phyloP scores from a whole-genome alignment of 495 filamentous ascomycete genomes.

The Trypethelium eluteriae region DNA sequence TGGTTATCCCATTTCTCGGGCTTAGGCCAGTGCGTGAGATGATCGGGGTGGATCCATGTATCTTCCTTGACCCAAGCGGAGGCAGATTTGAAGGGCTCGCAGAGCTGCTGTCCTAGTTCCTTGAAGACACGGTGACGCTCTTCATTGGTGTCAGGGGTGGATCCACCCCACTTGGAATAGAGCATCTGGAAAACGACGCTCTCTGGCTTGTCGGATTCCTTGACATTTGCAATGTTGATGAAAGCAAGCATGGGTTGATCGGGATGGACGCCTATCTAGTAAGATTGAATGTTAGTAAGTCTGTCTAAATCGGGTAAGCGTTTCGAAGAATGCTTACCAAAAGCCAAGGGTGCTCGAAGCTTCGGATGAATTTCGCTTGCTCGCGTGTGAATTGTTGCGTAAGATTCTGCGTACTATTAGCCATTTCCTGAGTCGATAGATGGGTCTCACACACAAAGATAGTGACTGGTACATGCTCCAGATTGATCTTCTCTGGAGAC shows the following conservation, averaged over 20 bases:
- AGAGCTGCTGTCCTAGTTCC: constrained; percentile 11
- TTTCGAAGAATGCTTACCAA: not conserved
- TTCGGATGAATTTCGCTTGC: constrained; percentile 33
- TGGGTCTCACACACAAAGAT: not conserved
- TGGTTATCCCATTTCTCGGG: constrained; percentile 10
- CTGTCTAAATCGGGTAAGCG: not conserved
- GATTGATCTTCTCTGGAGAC: constrained; percentile 15
- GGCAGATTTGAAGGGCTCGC: constrained; percentile 20
- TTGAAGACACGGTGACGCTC: constrained; percentile 23
- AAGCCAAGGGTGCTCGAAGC: not conserved
- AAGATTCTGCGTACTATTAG: constrained; percentile 13
- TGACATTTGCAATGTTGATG: constrained; percentile 35
- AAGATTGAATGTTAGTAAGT: not conserved
- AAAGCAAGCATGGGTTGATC: constrained; percentile 3
- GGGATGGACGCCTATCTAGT: not conserved
- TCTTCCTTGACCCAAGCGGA: constrained; percentile 20
- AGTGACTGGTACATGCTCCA: not conserved
- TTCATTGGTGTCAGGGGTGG: constrained; percentile 24
- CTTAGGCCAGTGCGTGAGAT: constrained; percentile 12
- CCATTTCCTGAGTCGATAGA: not conserved
- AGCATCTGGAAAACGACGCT: constrained; percentile 38
- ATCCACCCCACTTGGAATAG: constrained; percentile 17
- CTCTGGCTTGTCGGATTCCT: constrained; percentile 37
- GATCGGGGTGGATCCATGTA: constrained; percentile 18
- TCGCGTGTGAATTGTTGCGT: constrained; percentile 29